Conservation (phyloP, 805 yeast species). For the Candida lessepsii region DNA sequence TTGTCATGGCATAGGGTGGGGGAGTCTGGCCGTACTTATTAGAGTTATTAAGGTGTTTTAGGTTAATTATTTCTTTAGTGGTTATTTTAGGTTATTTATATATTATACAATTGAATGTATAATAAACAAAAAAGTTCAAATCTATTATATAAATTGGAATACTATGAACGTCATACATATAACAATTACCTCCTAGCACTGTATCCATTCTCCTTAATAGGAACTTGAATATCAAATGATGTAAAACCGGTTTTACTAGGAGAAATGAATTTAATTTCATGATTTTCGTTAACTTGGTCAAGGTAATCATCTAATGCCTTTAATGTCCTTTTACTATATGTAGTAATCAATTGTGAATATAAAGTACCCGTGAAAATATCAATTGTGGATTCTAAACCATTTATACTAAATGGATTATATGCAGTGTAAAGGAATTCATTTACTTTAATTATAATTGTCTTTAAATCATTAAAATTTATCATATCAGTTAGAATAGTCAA, state of each 20-base stretch:
- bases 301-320: slow-evolving; percentile 39
- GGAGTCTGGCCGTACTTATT: too few relatives aligned
- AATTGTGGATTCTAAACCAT: slow-evolving; percentile 37
- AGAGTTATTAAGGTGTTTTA: too few relatives aligned
- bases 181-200: too few relatives aligned
- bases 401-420: slow-evolving; percentile 31
- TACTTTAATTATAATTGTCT: slow-evolving; percentile 39
- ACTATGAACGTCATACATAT: too few relatives aligned
- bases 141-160: background rate
- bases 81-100: too few relatives aligned
- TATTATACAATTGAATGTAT: too few relatives aligned
- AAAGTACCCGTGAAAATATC: slow-evolving; percentile 41
- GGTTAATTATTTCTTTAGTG: too few relatives aligned
- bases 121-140: too few relatives aligned
- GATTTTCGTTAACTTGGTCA: slow-evolving; percentile 18
- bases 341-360: slow-evolving; percentile 17
- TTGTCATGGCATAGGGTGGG: too few relatives aligned
- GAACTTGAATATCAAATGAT: slow-evolving; percentile 46
- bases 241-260: slow-evolving; percentile 29
- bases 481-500: slow-evolving; percentile 41
- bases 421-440: slow-evolving; percentile 44
- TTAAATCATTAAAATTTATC: slow-evolving; percentile 36
- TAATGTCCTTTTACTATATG: slow-evolving; percentile 18
- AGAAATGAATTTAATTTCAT: slow-evolving; percentile 34
- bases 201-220: background rate